phyloP scores from a whole-genome alignment of 768 basidiomycete species.

The Tylopilus felleus region DNA sequence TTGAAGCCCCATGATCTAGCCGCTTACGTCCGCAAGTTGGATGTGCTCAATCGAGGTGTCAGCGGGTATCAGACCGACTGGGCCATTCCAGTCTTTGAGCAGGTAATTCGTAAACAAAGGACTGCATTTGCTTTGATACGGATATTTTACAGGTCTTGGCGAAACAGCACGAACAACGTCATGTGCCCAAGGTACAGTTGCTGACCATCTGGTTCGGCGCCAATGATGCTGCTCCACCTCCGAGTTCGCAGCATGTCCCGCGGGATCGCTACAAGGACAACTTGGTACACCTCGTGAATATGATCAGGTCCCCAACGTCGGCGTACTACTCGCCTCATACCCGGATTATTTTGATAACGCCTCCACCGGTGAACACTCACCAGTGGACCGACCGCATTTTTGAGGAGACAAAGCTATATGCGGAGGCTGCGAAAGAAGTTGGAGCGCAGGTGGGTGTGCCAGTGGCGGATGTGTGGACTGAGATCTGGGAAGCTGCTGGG shows the following conservation, averaged over 20 bases:
- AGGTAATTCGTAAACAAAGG: slow-evolving; percentile 39
- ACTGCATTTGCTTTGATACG: neutral
- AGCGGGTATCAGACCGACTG: slow-evolving; percentile 87
- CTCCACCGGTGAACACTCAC: slow-evolving; percentile 75
- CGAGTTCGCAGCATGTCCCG: slow-evolving; percentile 74
- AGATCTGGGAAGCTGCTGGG: slow-evolving; percentile 72
- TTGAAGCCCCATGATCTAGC: slow-evolving; percentile 43
- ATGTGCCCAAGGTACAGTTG: slow-evolving; percentile 62
- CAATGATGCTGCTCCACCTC: slow-evolving; percentile 75
- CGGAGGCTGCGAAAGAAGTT: slow-evolving; percentile 62
- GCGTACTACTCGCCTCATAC: slow-evolving; percentile 67
- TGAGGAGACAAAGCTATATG: slow-evolving; percentile 62
- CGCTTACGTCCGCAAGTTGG: slow-evolving; percentile 74
- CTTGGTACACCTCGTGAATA: slow-evolving; percentile 55
- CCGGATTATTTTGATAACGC: slow-evolving; percentile 75
- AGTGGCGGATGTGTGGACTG: slow-evolving; percentile 72
- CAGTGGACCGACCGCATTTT: slow-evolving; percentile 57
- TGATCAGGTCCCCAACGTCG: slow-evolving; percentile 62
- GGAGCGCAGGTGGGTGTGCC: slow-evolving; percentile 53
- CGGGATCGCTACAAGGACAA: slow-evolving; percentile 62
- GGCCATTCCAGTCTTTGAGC: slow-evolving; percentile 76
- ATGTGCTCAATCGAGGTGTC: slow-evolving; percentile 83
- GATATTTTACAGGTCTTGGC: slow-evolving; percentile 50
- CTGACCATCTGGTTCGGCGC: slow-evolving; percentile 88
- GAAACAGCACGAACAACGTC: slow-evolving; percentile 42